Conservation (phyloP, 345 rosid species). For the Eucalyptus brandiana region DNA sequence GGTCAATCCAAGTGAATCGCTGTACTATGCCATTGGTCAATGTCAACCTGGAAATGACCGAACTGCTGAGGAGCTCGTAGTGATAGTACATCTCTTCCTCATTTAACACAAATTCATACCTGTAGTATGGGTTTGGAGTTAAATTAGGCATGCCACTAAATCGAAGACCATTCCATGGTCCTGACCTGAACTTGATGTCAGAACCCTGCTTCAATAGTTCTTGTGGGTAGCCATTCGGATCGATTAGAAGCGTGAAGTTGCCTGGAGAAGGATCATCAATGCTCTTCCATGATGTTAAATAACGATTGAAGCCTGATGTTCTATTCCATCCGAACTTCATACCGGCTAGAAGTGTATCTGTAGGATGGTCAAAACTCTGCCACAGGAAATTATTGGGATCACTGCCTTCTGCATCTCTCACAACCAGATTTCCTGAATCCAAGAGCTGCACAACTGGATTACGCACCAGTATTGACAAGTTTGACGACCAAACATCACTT, state of each 20-base stretch:
- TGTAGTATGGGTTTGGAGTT: neutral
- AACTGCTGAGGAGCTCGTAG: slow-evolving; percentile 2
- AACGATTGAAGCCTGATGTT: slow-evolving; percentile 7
- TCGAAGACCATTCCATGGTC: slow-evolving; percentile 35
- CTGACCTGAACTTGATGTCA: slow-evolving; percentile 1
- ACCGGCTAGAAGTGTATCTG: slow-evolving; percentile 27
- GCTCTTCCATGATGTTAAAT: slow-evolving; percentile 27
- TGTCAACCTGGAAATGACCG: slow-evolving; percentile 9
- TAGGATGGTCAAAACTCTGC: slow-evolving; percentile 52
- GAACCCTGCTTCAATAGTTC: neutral
- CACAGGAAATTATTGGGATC: slow-evolving; percentile 3
- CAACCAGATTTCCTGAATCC: slow-evolving; percentile 33
- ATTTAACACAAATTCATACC: slow-evolving; percentile 2
- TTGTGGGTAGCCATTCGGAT: slow-evolving; percentile 30
- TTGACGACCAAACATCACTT: neutral
- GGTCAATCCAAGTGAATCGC: slow-evolving; percentile 24
- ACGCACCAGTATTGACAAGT: neutral
- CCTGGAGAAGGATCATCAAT: slow-evolving; percentile 29
- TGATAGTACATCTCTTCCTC: slow-evolving; percentile 14
- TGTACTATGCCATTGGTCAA: slow-evolving; percentile 8
- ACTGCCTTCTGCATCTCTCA: slow-evolving; percentile 1
- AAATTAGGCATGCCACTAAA: slow-evolving; percentile 24
- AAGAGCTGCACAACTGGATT: slow-evolving; percentile 21
- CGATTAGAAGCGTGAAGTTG: neutral
- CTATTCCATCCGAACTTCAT: slow-evolving; percentile 38